A percentile compares a stretch with the other conserved stretches of the same genome.
Conservation (phyloP, 2,329 filamentous ascomycete species). For the Drechslerella dactyloides region DNA sequence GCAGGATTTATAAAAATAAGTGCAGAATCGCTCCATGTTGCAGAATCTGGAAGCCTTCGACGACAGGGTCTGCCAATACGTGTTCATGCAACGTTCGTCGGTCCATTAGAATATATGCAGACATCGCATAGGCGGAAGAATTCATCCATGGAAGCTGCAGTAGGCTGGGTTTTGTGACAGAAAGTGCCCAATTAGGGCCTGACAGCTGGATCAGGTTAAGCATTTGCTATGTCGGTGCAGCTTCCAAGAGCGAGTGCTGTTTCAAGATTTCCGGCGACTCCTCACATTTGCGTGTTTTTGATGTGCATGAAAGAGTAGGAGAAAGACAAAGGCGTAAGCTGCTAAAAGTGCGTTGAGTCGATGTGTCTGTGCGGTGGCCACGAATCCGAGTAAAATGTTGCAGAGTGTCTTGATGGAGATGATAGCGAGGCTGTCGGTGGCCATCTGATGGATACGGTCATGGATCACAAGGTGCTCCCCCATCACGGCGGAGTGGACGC, state of each 20-base stretch:
- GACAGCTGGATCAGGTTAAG: constrained; percentile 48
- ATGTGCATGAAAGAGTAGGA: constrained; percentile 22
- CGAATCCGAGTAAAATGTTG: background rate
- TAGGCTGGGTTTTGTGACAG: background rate
- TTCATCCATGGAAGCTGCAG: constrained; percentile 22
- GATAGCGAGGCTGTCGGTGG: constrained; percentile 8
- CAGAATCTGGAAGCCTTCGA: constrained; percentile 40
- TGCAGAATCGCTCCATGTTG: background rate
- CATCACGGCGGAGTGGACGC: constrained; percentile 34
- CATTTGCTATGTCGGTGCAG: constrained; percentile 21
- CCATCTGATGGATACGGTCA: constrained; percentile 49
- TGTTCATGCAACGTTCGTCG: constrained; percentile 49
- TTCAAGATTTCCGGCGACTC: constrained; percentile 35
- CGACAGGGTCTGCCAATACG: constrained; percentile 30
- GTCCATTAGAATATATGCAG: constrained; percentile 18
- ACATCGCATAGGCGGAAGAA: constrained; percentile 24
- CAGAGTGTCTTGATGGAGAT: background rate
- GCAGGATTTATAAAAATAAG: background rate
- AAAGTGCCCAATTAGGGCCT: constrained; percentile 50
- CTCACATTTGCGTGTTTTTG: constrained; percentile 20
- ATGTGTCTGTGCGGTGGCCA: background rate
- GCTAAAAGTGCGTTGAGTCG: constrained; percentile 3
- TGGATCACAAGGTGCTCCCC: constrained; percentile 47
- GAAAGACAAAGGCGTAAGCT: background rate
- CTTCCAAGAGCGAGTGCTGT: constrained; percentile 28